Conservation (phyloP, 768 basidiomycete genomes). For the Tulasnella sp. region DNA sequence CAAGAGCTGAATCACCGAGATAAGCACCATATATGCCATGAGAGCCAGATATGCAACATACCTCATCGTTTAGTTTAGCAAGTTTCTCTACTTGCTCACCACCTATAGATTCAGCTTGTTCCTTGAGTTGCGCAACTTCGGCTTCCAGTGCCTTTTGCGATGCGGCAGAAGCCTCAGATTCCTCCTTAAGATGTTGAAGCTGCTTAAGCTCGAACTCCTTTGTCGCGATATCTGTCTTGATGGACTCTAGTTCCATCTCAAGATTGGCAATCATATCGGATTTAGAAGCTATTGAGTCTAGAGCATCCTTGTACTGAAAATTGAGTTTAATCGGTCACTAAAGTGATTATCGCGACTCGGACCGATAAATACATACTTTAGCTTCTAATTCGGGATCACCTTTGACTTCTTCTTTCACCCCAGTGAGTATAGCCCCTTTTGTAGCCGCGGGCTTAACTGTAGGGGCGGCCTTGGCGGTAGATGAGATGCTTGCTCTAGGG, state of each 20-base stretch:
- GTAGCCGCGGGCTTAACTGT: neutral
- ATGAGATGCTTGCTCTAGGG: neutral
- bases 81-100: conserved; percentile 1
- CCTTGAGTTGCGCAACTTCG: conserved; percentile 12
- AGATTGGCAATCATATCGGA: conserved; percentile 6
- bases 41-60: conserved; percentile 2
- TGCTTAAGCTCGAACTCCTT: conserved; percentile 12
- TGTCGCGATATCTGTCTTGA: conserved; percentile 4
- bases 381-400: conserved; percentile 14
- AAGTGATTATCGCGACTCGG: neutral
- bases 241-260: conserved; percentile 1
- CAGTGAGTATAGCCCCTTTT: neutral
- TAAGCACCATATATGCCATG: neutral
- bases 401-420: conserved; percentile 12
- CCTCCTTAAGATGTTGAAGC: neutral
- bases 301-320: conserved; percentile 12
- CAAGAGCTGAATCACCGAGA: conserved; percentile 23
- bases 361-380: conserved; percentile 5
- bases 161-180: conserved; percentile 1
- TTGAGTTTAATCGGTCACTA: neutral
- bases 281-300: conserved; percentile 10
- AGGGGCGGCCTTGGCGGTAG: neutral
- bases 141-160: conserved; percentile 12
- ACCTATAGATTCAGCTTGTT: conserved; percentile 4
- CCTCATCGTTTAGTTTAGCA: conserved; percentile 1